Conservation (phyloP, 2,329 filamentous ascomycete species). For the Colletotrichum sp. region DNA sequence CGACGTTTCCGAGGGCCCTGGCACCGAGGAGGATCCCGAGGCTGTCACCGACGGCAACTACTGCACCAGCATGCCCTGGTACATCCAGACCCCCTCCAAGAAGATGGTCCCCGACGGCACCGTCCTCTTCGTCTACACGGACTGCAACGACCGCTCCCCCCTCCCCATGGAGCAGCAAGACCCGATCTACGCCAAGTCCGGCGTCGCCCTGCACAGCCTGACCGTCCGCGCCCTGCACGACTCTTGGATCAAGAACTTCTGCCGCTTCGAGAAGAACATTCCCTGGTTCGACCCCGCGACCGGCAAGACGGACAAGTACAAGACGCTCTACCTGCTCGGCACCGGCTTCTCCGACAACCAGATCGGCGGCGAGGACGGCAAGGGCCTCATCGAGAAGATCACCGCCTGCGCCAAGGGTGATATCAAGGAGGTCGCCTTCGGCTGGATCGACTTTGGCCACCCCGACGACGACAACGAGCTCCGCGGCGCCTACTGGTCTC, state of each 20-base stretch:
- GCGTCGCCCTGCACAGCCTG: constrained; percentile 12
- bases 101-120: constrained; percentile 10
- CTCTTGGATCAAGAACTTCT: constrained; percentile 21
- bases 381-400: background rate
- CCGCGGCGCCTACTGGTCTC: background rate
- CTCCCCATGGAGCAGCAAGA: constrained; percentile 21
- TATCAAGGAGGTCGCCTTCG: background rate
- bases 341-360: background rate
- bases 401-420: background rate
- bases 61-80: constrained; percentile 5
- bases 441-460: background rate
- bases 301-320: background rate
- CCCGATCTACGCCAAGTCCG: constrained; percentile 18
- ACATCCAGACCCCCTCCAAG: background rate
- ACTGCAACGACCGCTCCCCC: constrained; percentile 23
- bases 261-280: background rate
- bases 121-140: constrained; percentile 23
- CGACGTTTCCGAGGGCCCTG: background rate
- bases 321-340: background rate
- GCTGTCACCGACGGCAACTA: background rate
- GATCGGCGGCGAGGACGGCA: background rate
- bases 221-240: constrained; percentile 1
- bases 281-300: background rate
- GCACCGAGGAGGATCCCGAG: background rate
- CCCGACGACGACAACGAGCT: background rate